Evolutionary conservation across 257 asterid genomes (phyloP).

Genomic region (Ehretia macrophylla): DNA sequence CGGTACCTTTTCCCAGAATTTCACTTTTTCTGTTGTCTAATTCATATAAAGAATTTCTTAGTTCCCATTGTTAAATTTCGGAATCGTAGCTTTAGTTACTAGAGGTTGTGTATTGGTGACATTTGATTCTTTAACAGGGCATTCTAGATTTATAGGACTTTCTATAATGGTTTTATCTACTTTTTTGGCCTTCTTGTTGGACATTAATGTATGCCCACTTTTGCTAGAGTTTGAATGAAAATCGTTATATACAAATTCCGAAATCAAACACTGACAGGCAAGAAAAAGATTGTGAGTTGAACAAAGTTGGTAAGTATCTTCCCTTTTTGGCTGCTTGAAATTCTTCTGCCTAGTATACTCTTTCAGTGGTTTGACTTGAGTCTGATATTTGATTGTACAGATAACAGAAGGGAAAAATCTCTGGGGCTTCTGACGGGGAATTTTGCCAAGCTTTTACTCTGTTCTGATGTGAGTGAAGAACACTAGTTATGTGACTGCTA

Average conservation of each 20-base stretch:
- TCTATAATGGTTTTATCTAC: neutral
- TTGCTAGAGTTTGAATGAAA: constrained; percentile 26
- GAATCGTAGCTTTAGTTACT: too few relatives aligned
- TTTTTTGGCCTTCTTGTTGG: neutral
- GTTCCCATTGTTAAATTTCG: neutral
- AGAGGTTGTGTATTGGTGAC: too few relatives aligned
- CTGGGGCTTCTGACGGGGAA: constrained; percentile 53
- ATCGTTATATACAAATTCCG: constrained; percentile 18
- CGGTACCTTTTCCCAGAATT: constrained; percentile 23
- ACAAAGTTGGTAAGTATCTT: constrained; percentile 34
- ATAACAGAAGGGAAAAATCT: constrained; percentile 53
- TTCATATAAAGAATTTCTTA: neutral
- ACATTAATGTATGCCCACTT: neutral
- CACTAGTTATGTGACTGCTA: neutral
- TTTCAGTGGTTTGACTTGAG: constrained; percentile 1
- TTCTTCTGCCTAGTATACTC: too few relatives aligned
- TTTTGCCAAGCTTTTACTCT: constrained; percentile 61
- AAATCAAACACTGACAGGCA: constrained; percentile 22
- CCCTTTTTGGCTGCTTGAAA: constrained; percentile 2
- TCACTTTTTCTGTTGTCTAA: neutral
- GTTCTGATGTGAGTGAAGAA: constrained; percentile 52
- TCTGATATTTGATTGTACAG: constrained; percentile 29
- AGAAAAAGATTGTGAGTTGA: constrained; percentile 24
- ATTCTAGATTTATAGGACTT: neutral
- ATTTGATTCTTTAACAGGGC: neutral